A percentile compares a stretch with the other conserved stretches of the same genome.
These are phyloP conservation scores for Penicillium sp. DNA, from an alignment of 2,329 filamentous ascomycete species.

Conservation along the genomic window DNA sequence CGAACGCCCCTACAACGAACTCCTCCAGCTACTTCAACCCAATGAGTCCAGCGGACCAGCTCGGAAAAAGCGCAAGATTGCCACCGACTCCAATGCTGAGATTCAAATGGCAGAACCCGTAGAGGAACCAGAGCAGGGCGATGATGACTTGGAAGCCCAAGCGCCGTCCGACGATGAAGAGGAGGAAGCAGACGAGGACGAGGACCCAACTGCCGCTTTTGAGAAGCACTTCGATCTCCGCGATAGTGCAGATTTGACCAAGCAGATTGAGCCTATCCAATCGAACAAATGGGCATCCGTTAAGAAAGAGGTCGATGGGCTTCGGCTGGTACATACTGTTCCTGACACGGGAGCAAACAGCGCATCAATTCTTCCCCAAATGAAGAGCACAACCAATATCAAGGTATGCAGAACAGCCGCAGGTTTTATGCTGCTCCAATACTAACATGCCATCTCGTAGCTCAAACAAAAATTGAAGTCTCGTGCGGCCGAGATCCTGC, in stretches of 20 bases:
- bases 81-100: conserved; percentile 30
- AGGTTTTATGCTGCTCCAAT: background rate
- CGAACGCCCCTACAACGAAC: conserved; percentile 54
- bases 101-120: conserved; percentile 25
- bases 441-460: conserved; percentile 46
- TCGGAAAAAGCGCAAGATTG: conserved; percentile 56
- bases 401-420: conserved; percentile 32
- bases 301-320: conserved; percentile 38
- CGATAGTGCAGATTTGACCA: conserved; percentile 60
- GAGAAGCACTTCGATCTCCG: conserved; percentile 74
- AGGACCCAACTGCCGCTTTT: conserved; percentile 66
- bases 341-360: conserved; percentile 32
- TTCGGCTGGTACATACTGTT: conserved; percentile 33
- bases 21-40: conserved; percentile 57
- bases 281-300: conserved; percentile 51
- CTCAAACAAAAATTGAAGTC: conserved; percentile 70
- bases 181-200: conserved; percentile 37
- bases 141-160: conserved; percentile 49
- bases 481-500: conserved; percentile 54
- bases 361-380: conserved; percentile 27
- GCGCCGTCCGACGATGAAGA: conserved; percentile 49
- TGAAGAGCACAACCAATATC: conserved; percentile 36
- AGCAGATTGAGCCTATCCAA: conserved; percentile 49
- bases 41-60: conserved; percentile 46
- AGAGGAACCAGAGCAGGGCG: conserved; percentile 34